A percentile compares a stretch with the other conserved stretches of the same genome.
Conservation (phyloP, 2,329 filamentous ascomycete genomes). For the Fusarium sp. region DNA sequence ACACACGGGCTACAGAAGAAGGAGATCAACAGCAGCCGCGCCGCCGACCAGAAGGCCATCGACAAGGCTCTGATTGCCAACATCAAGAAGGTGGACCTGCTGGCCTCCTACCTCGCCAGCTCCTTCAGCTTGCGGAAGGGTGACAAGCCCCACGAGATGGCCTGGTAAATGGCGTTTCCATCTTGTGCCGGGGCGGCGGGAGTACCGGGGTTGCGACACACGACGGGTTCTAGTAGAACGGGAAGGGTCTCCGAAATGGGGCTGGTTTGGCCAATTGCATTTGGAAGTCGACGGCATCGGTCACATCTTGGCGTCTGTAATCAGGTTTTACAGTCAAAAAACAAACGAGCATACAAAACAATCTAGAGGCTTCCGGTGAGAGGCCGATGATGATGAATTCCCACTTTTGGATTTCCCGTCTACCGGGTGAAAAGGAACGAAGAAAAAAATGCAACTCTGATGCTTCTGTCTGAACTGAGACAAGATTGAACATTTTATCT, state of each 20-base stretch:
- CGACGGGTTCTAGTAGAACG: slow-evolving; percentile 58
- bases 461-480: slow-evolving; percentile 17
- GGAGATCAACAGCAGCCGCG: slow-evolving; percentile 90
- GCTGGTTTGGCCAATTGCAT: slow-evolving; percentile 74
- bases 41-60: slow-evolving; percentile 97
- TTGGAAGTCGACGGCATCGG: slow-evolving; percentile 74
- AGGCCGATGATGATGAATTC: slow-evolving; percentile 49
- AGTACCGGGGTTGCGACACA: slow-evolving; percentile 48
- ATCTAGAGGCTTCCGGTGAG: slow-evolving; percentile 51
- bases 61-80: slow-evolving; percentile 95
- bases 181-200: slow-evolving; percentile 44
- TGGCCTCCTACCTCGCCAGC: slow-evolving; percentile 92
- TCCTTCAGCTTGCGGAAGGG: slow-evolving; percentile 99
- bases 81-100: slow-evolving; percentile 98
- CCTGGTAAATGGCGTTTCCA: slow-evolving; percentile 78
- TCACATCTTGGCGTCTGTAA: slow-evolving; percentile 76
- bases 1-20: slow-evolving; percentile 80
- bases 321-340: slow-evolving; percentile 72
- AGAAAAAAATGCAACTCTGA: slow-evolving; percentile 23
- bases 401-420: slow-evolving; percentile 39
- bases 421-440: slow-evolving; percentile 31
- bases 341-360: slow-evolving; percentile 58
- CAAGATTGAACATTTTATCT: slow-evolving; percentile 36
- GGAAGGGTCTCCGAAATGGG: slow-evolving; percentile 60
- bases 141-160: slow-evolving; percentile 99